Evolutionary conservation across 164 flowering plant genomes (phyloP).

Genomic region (Protea cynaroides): DNA sequence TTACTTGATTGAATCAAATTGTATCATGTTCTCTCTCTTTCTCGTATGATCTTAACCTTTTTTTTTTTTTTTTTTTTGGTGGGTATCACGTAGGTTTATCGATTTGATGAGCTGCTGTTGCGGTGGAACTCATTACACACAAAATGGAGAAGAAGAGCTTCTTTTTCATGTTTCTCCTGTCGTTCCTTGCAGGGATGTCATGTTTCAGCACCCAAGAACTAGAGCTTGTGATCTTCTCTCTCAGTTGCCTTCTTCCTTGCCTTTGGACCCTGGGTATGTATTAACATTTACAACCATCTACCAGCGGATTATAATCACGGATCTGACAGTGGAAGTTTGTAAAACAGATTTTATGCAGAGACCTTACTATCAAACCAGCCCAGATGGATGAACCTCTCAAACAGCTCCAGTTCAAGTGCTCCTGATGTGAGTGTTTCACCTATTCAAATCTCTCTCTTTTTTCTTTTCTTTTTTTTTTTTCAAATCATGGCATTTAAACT

Average conservation of each 20-base stretch:
- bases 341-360: constrained; percentile 49
- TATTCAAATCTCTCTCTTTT: no score
- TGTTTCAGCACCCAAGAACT: constrained; percentile 57
- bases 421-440: constrained; percentile 31
- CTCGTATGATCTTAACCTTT: no score
- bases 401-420: constrained; percentile 15
- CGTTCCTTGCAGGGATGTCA: constrained; percentile 55
- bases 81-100: constrained; percentile 33
- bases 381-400: constrained; percentile 50
- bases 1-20: no score
- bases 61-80: neutral
- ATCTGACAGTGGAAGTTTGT: neutral
- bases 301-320: no score
- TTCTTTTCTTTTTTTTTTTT: no score
- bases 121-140: constrained; percentile 41
- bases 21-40: constrained; percentile 16
- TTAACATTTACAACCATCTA: no score
- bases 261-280: constrained; percentile 61
- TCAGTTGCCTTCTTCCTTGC: constrained; percentile 52
- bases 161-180: constrained; percentile 10
- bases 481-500: no score
- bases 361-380: constrained; percentile 59
- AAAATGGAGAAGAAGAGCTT: constrained; percentile 26
- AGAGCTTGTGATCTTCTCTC: constrained; percentile 58
- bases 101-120: constrained; percentile 79